These are phyloP conservation scores for Iris macrosiphon DNA, from an alignment of 106 monocot genomes.

Conservation along the genomic window DNA sequence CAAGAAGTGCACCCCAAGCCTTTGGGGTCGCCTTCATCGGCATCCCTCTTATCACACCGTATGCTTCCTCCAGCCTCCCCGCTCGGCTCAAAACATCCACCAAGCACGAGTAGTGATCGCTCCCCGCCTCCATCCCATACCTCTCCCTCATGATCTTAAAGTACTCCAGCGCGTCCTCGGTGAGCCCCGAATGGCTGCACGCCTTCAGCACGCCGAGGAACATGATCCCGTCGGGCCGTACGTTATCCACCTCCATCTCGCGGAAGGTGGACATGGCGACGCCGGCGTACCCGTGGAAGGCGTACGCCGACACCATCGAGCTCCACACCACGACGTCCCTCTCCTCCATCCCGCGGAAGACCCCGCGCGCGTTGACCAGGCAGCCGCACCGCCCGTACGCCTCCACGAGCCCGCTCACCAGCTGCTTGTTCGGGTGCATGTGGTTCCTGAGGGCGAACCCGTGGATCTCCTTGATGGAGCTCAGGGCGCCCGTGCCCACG, in stretches of 20 bases:
- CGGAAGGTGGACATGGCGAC: conserved; percentile 34
- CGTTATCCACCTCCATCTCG: conserved; percentile 32
- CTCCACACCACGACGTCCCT: conserved; percentile 80
- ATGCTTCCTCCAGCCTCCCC: conserved; percentile 57
- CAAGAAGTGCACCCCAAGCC: conserved; percentile 77
- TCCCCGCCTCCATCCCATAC: conserved; percentile 30
- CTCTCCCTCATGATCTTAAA: conserved; percentile 34
- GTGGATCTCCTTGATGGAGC: conserved; percentile 53
- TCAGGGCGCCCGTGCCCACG: conserved; percentile 17
- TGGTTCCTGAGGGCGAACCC: conserved; percentile 30
- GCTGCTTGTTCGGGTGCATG: conserved; percentile 17
- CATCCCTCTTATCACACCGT: conserved; percentile 45
- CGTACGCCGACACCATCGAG: conserved; percentile 66
- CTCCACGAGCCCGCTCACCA: conserved; percentile 59
- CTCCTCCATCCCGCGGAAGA: conserved; percentile 30
- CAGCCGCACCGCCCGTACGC: conserved; percentile 66
- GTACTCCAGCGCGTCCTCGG: conserved; percentile 52
- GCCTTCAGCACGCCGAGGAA: conserved; percentile 65
- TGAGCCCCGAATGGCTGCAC: conserved; percentile 63
- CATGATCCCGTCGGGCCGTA: conserved; percentile 54
- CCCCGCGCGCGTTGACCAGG: conserved; percentile 19
- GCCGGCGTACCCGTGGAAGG: conserved; percentile 46
- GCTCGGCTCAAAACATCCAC: conserved; percentile 77
- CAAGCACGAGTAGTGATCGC: conserved; percentile 71
- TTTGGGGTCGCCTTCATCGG: conserved; percentile 47